phyloP scores from a whole-genome alignment of 257 asterid genomes.

The Haberlea rhodopensis region DNA sequence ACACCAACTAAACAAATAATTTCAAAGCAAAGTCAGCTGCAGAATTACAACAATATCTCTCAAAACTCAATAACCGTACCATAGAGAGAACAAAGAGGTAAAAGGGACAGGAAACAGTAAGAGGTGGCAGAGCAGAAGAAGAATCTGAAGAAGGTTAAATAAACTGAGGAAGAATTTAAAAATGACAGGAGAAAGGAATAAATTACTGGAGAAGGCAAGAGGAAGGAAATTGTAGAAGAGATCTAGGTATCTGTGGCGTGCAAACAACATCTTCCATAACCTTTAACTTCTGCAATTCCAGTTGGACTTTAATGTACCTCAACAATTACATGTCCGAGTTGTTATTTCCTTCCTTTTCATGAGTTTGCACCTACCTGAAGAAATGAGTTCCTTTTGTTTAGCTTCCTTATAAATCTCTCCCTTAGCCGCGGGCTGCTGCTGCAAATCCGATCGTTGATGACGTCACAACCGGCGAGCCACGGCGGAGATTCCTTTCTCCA shows the following conservation, averaged over 20 bases:
- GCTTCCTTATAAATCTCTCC: background rate
- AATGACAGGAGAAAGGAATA: slow-evolving; percentile 52
- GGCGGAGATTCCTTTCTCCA: background rate
- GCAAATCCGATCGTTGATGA: background rate
- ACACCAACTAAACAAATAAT: slow-evolving; percentile 25
- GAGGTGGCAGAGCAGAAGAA: slow-evolving; percentile 13
- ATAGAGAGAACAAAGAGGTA: slow-evolving; percentile 17
- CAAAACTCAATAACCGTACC: slow-evolving; percentile 19
- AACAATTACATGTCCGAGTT: no score
- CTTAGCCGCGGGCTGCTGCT: background rate
- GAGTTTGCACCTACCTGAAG: background rate
- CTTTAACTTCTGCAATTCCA: no score
- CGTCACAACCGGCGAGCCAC: background rate
- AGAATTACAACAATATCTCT: slow-evolving; percentile 26
- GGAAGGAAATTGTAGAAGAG: slow-evolving; percentile 21
- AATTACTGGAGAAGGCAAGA: slow-evolving; percentile 87
- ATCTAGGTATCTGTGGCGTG: no score
- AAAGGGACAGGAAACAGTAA: slow-evolving; percentile 19
- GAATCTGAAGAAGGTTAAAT: slow-evolving; percentile 20
- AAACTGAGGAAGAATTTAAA: slow-evolving; percentile 34
- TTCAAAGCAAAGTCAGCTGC: slow-evolving; percentile 36
- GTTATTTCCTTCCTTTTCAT: background rate
- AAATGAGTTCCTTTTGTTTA: background rate
- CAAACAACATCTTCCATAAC: no score
- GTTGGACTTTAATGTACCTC: background rate